Conservation (phyloP, 2,329 filamentous ascomycete genomes). For the Blastomyces emzantsi region DNA sequence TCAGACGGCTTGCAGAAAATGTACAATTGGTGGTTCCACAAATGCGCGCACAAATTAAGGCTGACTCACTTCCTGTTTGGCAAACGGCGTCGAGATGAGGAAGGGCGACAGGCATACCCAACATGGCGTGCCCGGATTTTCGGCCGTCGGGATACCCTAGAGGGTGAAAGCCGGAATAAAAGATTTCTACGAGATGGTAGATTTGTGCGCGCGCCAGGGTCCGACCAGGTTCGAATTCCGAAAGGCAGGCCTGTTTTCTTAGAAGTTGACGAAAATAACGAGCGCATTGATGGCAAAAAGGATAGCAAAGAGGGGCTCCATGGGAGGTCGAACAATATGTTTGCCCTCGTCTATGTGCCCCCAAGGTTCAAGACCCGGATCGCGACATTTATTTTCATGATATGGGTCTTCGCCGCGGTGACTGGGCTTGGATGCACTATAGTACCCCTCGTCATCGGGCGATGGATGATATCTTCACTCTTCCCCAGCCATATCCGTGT, state of each 20-base stretch:
- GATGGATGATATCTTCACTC: conserved; percentile 62
- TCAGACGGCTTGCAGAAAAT: conserved; percentile 73
- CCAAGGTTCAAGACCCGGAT: conserved; percentile 75
- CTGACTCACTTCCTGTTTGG: conserved; percentile 92
- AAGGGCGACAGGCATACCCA: conserved; percentile 56
- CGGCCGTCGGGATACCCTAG: conserved; percentile 24
- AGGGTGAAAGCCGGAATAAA: conserved; percentile 34
- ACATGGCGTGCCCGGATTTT: conserved; percentile 45
- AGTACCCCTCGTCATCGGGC: conserved; percentile 74
- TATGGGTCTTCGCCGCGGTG: conserved; percentile 87
- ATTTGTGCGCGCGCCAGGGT: conserved; percentile 87
- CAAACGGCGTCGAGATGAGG: conserved; percentile 70
- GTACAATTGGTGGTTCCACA: conserved; percentile 95
- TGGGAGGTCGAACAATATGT: conserved; percentile 51
- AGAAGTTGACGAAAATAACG: conserved; percentile 59
- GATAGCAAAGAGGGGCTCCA: conserved; percentile 50
- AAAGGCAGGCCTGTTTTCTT: conserved; percentile 77
- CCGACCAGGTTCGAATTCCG: conserved; percentile 88
- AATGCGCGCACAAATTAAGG: conserved; percentile 68
- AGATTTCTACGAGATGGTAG: conserved; percentile 61
- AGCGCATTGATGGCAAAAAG: conserved; percentile 52
- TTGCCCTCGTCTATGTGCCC: conserved; percentile 69
- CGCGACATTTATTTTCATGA: conserved; percentile 73
- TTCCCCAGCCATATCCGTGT: conserved; percentile 64
- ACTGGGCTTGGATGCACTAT: conserved; percentile 82